Percentiles rank a stretch among this genome's conserved stretches.
Evolutionary conservation across 768 basidiomycete species (phyloP).

Genomic region (Tephrocybe rancida): DNA sequence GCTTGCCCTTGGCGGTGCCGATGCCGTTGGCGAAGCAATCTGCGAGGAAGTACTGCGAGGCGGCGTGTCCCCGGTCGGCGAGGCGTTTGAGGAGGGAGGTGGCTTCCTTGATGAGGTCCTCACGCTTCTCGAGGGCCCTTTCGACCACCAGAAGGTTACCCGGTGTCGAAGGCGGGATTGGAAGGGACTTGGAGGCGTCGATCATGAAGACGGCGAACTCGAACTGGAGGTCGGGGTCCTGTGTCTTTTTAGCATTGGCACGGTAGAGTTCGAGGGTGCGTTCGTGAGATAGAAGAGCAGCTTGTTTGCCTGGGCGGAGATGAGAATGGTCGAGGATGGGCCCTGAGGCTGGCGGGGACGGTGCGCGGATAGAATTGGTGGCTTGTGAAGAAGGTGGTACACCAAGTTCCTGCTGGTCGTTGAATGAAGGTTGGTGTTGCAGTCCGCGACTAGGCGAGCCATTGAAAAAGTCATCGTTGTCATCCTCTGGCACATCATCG

Average conservation of each 20-base stretch:
- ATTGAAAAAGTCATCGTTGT: slow-evolving; percentile 25
- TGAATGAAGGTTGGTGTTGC: slow-evolving; percentile 10
- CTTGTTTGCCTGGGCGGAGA: slow-evolving; percentile 89
- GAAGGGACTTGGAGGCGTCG: slow-evolving; percentile 91
- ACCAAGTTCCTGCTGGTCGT: slow-evolving; percentile 4
- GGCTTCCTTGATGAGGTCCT: slow-evolving; percentile 89
- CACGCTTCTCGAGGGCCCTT: slow-evolving; percentile 77
- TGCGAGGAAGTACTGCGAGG: slow-evolving; percentile 96
- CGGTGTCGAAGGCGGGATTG: slow-evolving; percentile 68
- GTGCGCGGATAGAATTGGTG: slow-evolving; percentile 61
- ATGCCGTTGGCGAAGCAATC: slow-evolving; percentile 99
- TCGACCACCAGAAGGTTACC: slow-evolving; percentile 83
- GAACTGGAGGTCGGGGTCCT: slow-evolving; percentile 96
- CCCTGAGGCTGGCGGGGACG: slow-evolving; percentile 65
- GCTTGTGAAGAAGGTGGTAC: slow-evolving; percentile 42
- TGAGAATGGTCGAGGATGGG: slow-evolving; percentile 91
- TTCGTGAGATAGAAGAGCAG: slow-evolving; percentile 91
- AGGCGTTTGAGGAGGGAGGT: slow-evolving; percentile 84
- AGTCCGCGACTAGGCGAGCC: slow-evolving; percentile 15
- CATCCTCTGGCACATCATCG: slow-evolving; percentile 20
- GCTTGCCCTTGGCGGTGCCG: slow-evolving; percentile 84
- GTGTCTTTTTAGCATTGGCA: slow-evolving; percentile 97
- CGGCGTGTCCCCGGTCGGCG: slow-evolving; percentile 91
- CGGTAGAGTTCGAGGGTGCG: slow-evolving; percentile 97
- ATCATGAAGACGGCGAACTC: slow-evolving; percentile 99